phyloP scores from a whole-genome alignment of 495 filamentous ascomycete species.

The Talaromyces thailandensis region DNA sequence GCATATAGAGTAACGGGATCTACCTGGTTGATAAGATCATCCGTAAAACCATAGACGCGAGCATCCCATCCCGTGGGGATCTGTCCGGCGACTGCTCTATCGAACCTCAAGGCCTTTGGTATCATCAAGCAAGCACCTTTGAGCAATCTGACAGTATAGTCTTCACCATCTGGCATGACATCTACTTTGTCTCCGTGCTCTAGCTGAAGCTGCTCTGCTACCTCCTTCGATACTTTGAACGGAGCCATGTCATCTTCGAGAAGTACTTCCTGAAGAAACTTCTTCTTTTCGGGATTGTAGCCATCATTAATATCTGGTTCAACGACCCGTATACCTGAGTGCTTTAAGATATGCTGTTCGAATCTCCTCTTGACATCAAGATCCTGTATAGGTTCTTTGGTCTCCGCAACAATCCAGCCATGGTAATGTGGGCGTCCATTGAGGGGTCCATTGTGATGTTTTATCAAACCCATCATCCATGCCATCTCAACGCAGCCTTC shows the following conservation, averaged over 20 bases:
- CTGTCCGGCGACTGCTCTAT: constrained; percentile 12
- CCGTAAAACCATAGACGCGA: constrained; percentile 12
- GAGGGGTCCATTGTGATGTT: constrained; percentile 11
- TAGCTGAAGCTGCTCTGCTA: constrained; percentile 7
- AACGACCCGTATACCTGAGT: constrained; percentile 10
- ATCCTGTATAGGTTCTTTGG: constrained; percentile 9
- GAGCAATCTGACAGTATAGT: constrained; percentile 9
- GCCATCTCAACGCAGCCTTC: constrained; percentile 15
- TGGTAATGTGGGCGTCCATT: constrained; percentile 13
- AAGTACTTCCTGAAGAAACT: constrained; percentile 10
- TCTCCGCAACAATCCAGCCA: constrained; percentile 13
- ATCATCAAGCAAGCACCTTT: constrained; percentile 9
- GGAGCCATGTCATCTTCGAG: constrained; percentile 8
- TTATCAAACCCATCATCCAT: constrained; percentile 18
- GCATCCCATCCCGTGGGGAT: constrained; percentile 15
- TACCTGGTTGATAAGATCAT: constrained; percentile 12
- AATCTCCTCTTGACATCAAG: constrained; percentile 8
- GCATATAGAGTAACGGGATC: constrained; percentile 14
- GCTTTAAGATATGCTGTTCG: constrained; percentile 8
- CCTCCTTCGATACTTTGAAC: constrained; percentile 6
- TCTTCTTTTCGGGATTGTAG: constrained; percentile 4
- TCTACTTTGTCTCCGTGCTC: constrained; percentile 12
- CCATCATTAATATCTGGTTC: background rate
- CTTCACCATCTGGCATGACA: constrained; percentile 3
- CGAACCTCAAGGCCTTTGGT: constrained; percentile 9